Base-by-base conservation (phyloP, 164 flowering plant genomes). In the Dillenia turbinata region DNA sequence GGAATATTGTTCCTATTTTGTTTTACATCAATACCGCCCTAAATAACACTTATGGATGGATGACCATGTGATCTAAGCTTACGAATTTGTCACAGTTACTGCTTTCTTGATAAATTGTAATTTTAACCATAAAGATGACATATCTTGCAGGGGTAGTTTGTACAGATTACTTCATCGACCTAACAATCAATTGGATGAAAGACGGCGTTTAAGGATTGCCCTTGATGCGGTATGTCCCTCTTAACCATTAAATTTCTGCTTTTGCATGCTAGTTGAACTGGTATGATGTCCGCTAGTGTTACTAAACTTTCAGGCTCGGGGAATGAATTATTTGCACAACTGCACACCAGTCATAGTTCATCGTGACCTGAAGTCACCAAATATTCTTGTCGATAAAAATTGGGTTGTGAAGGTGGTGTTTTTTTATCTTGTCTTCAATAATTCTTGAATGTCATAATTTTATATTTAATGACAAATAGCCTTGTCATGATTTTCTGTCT, bases 361-460 rank as follows among this genome's bases (percentile, higher is more conserved):
- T 67, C 96, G 97, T 61, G 98, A 93, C 79, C 75, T 93, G 79
- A 93, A 93, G 76, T 85, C 98, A 40, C 97, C 98, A 60, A 93
- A 93, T 75, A 97, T 93, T 75, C 96, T 93, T 68, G 98, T 93
- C 57, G 98, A 93, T 75, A 90, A 79, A 75, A 93, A 90, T 61
- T 93, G 98, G 98, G 93, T 88, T 70, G 90, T 93, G 59, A 93
- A 93, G 98, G 98, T 93, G 54, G 44, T 17, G 5, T 47, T 66
- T 60, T n/a, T 22, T 8, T n/a, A 48, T 19, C 46, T 63, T 48
- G 16, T 56, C 12, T 19, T n/a, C 40, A 33, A 33, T 33, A 33
- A 33, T 33, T 33, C 40, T 33, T 33, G 7, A 33, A 0, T 33
- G 6, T 33, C 40, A 33, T 33, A 33, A 33, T 33, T 33, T 33